Percentiles rank a stretch among this genome's conserved stretches.
These are phyloP conservation scores for Penicillium freii DNA, from an alignment of 2,329 filamentous ascomycete species.

Conservation along the genomic window DNA sequence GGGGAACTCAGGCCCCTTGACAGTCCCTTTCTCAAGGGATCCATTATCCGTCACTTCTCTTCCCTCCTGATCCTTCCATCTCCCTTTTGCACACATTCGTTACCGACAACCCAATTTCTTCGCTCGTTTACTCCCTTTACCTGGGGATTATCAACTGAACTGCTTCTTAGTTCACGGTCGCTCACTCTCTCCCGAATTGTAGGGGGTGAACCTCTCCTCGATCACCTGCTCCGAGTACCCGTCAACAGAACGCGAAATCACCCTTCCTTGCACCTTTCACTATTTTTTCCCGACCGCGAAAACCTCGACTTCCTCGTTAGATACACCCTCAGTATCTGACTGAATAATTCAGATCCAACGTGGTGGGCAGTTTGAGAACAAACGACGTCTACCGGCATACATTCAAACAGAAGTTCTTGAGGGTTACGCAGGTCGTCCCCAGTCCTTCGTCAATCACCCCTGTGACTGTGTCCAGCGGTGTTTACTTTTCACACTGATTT, in stretches of 20 bases:
- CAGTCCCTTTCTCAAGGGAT: slow-evolving; percentile 14
- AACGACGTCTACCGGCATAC: slow-evolving; percentile 8
- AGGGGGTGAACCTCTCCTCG: slow-evolving; percentile 3
- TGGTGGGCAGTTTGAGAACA: background rate
- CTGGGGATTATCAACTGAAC: background rate
- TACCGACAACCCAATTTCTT: slow-evolving; percentile 7
- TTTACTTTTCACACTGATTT: slow-evolving; percentile 8
- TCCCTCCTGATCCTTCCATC: slow-evolving; percentile 13
- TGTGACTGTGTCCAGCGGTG: slow-evolving; percentile 24
- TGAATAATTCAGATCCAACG: slow-evolving; percentile 1
- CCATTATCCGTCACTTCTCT: slow-evolving; percentile 12
- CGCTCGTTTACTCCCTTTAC: slow-evolving; percentile 1
- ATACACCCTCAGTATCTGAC: background rate
- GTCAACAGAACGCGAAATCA: slow-evolving; percentile 8
- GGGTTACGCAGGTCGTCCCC: slow-evolving; percentile 44
- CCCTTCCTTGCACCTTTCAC: background rate
- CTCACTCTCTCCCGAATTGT: background rate
- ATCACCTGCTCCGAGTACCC: background rate
- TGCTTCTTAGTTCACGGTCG: background rate
- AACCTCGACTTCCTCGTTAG: background rate
- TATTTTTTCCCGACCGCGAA: background rate
- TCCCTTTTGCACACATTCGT: slow-evolving; percentile 16
- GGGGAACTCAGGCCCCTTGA: slow-evolving; percentile 19
- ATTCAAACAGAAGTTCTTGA: slow-evolving; percentile 20
- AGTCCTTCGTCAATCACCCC: slow-evolving; percentile 22